A percentile compares a stretch with the other conserved stretches of the same genome.
These are phyloP conservation scores for Notholithocarpus densiflorus DNA, from an alignment of 306 rosid species.

Conservation along the genomic window DNA sequence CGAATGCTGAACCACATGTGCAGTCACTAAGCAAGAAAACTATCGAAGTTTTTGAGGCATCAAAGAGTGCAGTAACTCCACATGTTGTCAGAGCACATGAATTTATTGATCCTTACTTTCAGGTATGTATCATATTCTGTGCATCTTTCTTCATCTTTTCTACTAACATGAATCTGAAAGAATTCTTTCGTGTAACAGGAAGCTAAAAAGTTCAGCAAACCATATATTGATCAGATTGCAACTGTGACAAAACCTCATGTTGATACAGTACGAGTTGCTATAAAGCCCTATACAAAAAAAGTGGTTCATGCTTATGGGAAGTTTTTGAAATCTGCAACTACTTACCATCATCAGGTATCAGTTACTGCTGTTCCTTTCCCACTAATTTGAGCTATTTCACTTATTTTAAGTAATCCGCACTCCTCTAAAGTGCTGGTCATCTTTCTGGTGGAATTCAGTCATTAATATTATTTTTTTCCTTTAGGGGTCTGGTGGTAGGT, in stretches of 20 bases:
- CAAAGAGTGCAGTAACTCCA: constrained; percentile 66
- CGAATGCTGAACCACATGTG: constrained; percentile 69
- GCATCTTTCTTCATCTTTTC: background rate
- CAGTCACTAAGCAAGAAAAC: constrained; percentile 47
- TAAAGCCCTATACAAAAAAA: constrained; percentile 70
- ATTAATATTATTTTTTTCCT: background rate
- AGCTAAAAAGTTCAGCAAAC: constrained; percentile 77
- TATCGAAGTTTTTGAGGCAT: constrained; percentile 56
- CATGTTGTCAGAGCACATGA: constrained; percentile 63
- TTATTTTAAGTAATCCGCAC: background rate
- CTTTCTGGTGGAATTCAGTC: background rate
- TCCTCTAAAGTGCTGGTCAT: background rate
- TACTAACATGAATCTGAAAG: constrained; percentile 22
- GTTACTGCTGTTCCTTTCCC: background rate
- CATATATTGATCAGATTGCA: constrained; percentile 84
- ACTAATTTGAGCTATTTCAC: background rate
- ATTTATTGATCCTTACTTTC: constrained; percentile 72
- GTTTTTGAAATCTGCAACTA: constrained; percentile 79
- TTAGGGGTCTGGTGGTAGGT: background rate
- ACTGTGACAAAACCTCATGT: constrained; percentile 78
- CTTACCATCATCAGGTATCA: constrained; percentile 75
- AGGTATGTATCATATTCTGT: constrained; percentile 36
- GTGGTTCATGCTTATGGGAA: constrained; percentile 58
- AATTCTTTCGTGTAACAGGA: constrained; percentile 53
- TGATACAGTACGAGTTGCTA: constrained; percentile 54